Conservation (phyloP, 331 rosid genomes). For the Pyracantha coccinea region DNA sequence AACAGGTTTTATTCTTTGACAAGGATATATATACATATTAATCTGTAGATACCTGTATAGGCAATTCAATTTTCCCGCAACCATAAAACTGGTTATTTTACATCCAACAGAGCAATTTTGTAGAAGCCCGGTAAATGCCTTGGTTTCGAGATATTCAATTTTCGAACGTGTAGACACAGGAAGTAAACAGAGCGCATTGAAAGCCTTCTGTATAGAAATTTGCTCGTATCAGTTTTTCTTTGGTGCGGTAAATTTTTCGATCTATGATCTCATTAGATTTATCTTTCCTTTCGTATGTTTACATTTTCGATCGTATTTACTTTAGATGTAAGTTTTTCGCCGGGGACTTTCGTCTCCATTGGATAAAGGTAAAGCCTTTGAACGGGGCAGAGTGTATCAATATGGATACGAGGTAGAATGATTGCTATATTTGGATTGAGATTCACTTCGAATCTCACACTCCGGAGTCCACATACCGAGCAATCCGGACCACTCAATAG, state of each 20-base stretch:
- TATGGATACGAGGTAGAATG: background rate
- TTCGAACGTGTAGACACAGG: background rate
- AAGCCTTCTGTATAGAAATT: background rate
- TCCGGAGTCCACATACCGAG: no score
- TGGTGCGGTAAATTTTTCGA: background rate
- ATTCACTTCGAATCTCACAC: no score
- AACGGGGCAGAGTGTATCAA: background rate
- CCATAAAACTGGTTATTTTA: slow-evolving; percentile 20
- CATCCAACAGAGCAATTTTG: slow-evolving; percentile 8
- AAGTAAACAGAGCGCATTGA: slow-evolving; percentile 5
- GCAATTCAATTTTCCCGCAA: slow-evolving; percentile 35
- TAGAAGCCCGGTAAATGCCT: slow-evolving; percentile 22
- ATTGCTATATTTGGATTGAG: no score
- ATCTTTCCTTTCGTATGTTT: background rate
- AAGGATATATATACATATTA: slow-evolving; percentile 7
- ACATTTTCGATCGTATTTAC: background rate
- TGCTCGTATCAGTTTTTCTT: background rate
- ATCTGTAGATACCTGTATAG: slow-evolving; percentile 63
- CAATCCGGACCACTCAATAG: no score
- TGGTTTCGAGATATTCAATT: background rate
- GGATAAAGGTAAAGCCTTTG: background rate
- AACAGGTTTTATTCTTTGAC: slow-evolving; percentile 6
- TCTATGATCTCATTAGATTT: background rate
- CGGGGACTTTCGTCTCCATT: no score
- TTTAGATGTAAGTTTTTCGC: background rate